These are phyloP conservation scores for Thelonectria discophora DNA, from an alignment of 2,329 filamentous ascomycete species.

Conservation along the genomic window DNA sequence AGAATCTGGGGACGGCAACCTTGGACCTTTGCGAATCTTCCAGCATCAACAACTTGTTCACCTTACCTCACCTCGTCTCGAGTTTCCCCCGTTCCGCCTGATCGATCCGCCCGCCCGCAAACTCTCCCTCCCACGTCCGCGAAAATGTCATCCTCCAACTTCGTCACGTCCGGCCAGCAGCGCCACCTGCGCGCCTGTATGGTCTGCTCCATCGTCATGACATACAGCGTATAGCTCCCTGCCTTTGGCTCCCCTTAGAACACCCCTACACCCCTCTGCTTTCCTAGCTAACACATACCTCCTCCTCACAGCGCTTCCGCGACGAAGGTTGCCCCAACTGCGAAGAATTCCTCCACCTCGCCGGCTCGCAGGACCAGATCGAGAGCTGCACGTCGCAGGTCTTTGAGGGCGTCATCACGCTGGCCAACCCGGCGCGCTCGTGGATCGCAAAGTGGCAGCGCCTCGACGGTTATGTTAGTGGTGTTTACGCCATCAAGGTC, in stretches of 20 bases:
- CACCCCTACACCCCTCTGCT: neutral
- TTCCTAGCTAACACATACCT: constrained; percentile 22
- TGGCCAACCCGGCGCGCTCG: constrained; percentile 82
- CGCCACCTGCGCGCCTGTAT: constrained; percentile 95
- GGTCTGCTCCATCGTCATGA: constrained; percentile 96
- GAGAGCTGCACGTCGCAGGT: constrained; percentile 95
- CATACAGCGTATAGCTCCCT: constrained; percentile 78
- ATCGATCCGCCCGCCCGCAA: neutral
- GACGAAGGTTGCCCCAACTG: constrained; percentile 95
- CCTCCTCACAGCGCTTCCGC: constrained; percentile 74
- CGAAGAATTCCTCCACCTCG: constrained; percentile 88
- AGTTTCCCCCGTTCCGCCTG: neutral
- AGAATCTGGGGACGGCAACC: constrained; percentile 18
- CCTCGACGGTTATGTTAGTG: constrained; percentile 84
- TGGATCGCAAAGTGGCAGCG: constrained; percentile 99
- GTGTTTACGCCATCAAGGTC: constrained; percentile 95
- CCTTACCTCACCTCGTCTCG: neutral
- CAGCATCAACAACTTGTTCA: constrained; percentile 13
- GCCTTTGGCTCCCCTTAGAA: too few relatives aligned
- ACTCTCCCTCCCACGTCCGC: neutral
- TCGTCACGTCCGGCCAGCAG: constrained; percentile 77
- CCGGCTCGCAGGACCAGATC: constrained; percentile 80
- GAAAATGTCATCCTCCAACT: constrained; percentile 63
- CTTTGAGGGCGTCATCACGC: constrained; percentile 89
- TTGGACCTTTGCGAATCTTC: constrained; percentile 6